A percentile compares a stretch with the other conserved stretches of the same genome.
Conservation (phyloP, 2,329 filamentous ascomycete species). For the Ascochyta viciae-villosae region DNA sequence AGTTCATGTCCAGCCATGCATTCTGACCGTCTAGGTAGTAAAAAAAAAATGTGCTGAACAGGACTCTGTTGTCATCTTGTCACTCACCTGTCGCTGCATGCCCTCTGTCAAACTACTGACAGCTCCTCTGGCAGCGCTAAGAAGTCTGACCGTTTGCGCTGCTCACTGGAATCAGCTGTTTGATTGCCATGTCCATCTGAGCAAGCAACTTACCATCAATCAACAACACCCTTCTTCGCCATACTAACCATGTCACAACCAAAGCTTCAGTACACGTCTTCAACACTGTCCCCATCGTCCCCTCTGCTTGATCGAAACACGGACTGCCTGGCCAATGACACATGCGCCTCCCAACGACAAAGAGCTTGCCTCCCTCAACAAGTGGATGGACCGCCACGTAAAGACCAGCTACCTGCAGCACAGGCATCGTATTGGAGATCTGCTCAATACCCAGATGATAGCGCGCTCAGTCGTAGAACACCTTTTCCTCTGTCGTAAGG, state of each 20-base stretch:
- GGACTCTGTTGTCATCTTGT: too few relatives aligned
- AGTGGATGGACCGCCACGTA: constrained; percentile 13
- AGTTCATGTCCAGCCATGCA: too few relatives aligned
- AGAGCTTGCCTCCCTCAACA: constrained; percentile 7
- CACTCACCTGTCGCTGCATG: too few relatives aligned
- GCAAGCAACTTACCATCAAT: background rate
- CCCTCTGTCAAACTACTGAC: background rate
- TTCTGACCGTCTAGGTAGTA: too few relatives aligned
- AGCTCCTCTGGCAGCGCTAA: too few relatives aligned
- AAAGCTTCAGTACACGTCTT: background rate
- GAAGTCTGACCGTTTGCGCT: background rate
- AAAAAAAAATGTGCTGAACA: too few relatives aligned
- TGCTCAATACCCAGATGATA: constrained; percentile 10
- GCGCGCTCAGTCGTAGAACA: constrained; percentile 7
- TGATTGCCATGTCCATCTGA: background rate
- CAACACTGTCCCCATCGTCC: background rate
- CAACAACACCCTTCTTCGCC: background rate
- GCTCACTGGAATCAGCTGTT: background rate
- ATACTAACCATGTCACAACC: background rate
- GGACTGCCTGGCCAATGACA: background rate
- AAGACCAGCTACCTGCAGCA: constrained; percentile 2
- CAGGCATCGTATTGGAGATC: constrained; percentile 3
- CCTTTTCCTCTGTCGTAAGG: constrained; percentile 10
- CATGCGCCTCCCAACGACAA: constrained; percentile 6
- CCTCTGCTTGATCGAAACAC: background rate